Evolutionary conservation across 371 early-diverging fungal genomes (phyloP).

Genomic region (Syncephalis plumigaleata): DNA sequence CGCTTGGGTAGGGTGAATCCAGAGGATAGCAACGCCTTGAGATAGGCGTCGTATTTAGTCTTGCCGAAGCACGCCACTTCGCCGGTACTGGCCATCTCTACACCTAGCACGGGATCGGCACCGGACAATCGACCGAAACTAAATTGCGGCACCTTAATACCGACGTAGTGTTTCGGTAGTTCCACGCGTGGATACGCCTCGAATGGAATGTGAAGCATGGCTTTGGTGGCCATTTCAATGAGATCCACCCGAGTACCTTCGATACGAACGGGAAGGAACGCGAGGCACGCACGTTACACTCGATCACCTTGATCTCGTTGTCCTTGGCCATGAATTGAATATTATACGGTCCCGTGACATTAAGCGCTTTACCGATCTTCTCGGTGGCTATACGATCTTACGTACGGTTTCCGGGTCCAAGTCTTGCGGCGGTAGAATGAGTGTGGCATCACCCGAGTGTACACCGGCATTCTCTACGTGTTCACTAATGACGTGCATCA

Average conservation of each 20-base stretch:
- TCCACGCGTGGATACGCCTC: constrained; percentile 41
- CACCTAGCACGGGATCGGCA: constrained; percentile 90
- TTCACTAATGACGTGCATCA: constrained; percentile 79
- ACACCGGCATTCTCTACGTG: constrained; percentile 96
- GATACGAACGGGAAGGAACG: constrained; percentile 91
- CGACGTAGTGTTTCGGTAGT: constrained; percentile 38
- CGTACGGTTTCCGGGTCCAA: constrained; percentile 72
- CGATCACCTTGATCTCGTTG: constrained; percentile 83
- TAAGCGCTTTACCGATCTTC: constrained; percentile 77
- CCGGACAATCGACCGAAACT: constrained; percentile 85
- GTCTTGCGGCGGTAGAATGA: constrained; percentile 84
- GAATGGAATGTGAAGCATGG: constrained; percentile 67
- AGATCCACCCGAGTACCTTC: constrained; percentile 83
- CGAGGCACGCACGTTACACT: constrained; percentile 91
- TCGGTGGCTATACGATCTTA: constrained; percentile 74
- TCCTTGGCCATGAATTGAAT: constrained; percentile 90
- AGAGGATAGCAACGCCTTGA: constrained; percentile 81
- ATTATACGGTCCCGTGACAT: constrained; percentile 95
- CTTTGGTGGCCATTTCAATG: constrained; percentile 84
- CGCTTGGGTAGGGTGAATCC: constrained; percentile 80
- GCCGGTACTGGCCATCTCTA: constrained; percentile 97
- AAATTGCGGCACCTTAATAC: constrained; percentile 94
- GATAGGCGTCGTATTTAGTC: constrained; percentile 90
- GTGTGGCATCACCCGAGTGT: constrained; percentile 92
- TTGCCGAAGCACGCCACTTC: constrained; percentile 95